These are phyloP conservation scores for Bombardia bombarda DNA, from an alignment of 495 filamentous ascomycete genomes.

Conservation along the genomic window DNA sequence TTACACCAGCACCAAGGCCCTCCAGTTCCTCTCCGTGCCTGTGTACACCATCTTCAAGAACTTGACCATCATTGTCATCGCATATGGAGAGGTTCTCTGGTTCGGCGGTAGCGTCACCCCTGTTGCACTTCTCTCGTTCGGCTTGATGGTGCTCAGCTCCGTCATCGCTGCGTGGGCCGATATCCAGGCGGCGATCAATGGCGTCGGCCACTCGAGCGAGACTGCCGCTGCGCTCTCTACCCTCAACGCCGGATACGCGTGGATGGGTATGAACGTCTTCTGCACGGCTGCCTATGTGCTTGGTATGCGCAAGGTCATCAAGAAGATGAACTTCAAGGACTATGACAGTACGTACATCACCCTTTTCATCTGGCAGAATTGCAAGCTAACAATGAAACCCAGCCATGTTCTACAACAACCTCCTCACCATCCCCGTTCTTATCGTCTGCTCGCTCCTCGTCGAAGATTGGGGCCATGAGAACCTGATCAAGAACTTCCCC, in stretches of 20 bases:
- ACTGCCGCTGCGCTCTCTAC: conserved; percentile 74
- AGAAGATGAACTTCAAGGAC: conserved; percentile 99
- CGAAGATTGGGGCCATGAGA: conserved; percentile 86
- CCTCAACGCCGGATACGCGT: conserved; percentile 91
- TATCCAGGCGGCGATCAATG: conserved; percentile 76
- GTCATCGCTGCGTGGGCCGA: conserved; percentile 97
- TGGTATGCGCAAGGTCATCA: conserved; percentile 96
- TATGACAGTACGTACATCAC: conserved; percentile 76
- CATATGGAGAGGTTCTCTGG: conserved; percentile 98
- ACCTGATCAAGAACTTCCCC: conserved; percentile 86
- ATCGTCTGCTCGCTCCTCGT: conserved; percentile 71
- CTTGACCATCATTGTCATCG: conserved; percentile 96
- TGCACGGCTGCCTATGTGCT: conserved; percentile 88
- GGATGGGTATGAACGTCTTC: conserved; percentile 97
- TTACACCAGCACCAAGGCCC: conserved; percentile 92
- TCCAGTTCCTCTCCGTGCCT: conserved; percentile 93
- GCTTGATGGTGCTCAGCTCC: conserved; percentile 93
- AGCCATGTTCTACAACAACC: conserved; percentile 99
- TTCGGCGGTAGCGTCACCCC: conserved; percentile 90
- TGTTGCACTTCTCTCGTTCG: conserved; percentile 89
- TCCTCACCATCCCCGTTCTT: conserved; percentile 91
- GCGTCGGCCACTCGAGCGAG: conserved; percentile 47
- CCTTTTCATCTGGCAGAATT: no score
- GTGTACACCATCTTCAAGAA: conserved; percentile 99
- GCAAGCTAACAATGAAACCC: no score